phyloP scores from a whole-genome alignment of 2,329 filamentous ascomycete genomes.

The Neofusicoccum umdonicola region DNA sequence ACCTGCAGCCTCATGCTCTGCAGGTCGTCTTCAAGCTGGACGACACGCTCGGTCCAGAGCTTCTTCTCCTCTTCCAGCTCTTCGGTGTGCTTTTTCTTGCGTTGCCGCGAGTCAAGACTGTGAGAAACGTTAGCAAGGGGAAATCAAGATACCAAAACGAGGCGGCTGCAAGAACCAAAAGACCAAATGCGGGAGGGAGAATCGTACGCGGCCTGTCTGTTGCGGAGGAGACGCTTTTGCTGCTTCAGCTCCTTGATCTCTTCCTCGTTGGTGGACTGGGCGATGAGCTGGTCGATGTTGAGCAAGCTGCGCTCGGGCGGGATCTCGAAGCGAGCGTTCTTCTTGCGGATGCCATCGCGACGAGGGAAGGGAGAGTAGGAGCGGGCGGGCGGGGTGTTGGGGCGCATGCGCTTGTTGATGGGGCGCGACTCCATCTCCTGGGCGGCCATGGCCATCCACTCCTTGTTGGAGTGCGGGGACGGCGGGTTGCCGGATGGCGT shows the following conservation, averaged over 20 bases:
- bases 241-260: constrained; percentile 98
- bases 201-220: constrained; percentile 89
- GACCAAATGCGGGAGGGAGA: constrained; percentile 19
- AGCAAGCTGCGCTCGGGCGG: constrained; percentile 86
- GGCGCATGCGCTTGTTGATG: constrained; percentile 57
- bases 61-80: constrained; percentile 97
- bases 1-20: constrained; percentile 64
- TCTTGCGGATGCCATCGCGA: constrained; percentile 92
- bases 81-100: constrained; percentile 98
- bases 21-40: constrained; percentile 75
- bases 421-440: constrained; percentile 50
- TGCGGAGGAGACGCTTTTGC: constrained; percentile 90
- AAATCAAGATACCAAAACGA: constrained; percentile 29
- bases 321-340: constrained; percentile 98
- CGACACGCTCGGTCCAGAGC: constrained; percentile 74
- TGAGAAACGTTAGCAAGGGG: constrained; percentile 35
- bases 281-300: constrained; percentile 93
- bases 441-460: constrained; percentile 53
- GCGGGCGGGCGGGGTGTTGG: constrained; percentile 63
- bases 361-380: constrained; percentile 73
- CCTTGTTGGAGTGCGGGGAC: constrained; percentile 62
- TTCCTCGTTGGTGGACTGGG: constrained; percentile 81
- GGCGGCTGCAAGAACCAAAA: constrained; percentile 45
- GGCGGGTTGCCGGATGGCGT: constrained; percentile 48
- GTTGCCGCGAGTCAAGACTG: constrained; percentile 91